Conservation (phyloP, 371 early-diverging fungal genomes). For the Mortierella sp. region DNA sequence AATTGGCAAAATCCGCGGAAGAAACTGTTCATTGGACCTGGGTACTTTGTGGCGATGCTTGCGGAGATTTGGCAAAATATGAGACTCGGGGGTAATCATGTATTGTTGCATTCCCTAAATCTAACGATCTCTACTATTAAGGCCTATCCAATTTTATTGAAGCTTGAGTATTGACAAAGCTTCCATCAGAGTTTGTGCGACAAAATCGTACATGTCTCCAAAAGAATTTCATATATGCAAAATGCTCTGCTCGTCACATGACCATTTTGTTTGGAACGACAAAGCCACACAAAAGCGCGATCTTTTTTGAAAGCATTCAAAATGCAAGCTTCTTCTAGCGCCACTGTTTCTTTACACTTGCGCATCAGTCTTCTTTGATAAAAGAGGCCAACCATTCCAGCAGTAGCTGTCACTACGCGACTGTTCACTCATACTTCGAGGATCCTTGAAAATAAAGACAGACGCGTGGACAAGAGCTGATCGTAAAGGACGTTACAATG, state of each 20-base stretch:
- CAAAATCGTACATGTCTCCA: conserved; percentile 67
- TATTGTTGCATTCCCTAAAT: conserved; percentile 34
- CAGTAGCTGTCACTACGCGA: neutral
- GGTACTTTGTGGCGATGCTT: too few species aligned
- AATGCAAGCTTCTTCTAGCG: neutral
- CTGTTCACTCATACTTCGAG: neutral
- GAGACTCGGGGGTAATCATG: neutral
- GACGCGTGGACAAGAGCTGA: conserved; percentile 11
- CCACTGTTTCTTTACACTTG: neutral
- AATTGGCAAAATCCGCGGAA: too few species aligned
- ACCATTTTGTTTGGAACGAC: neutral
- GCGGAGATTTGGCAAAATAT: neutral
- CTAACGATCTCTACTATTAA: conserved; percentile 19
- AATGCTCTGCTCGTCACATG: neutral
- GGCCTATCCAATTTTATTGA: conserved; percentile 63
- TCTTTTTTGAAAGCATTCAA: neutral
- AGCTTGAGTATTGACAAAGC: conserved; percentile 71
- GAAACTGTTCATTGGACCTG: too few species aligned
- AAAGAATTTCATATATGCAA: conserved; percentile 58
- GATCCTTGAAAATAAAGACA: neutral
- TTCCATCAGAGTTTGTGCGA: conserved; percentile 77
- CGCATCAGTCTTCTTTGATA: neutral
- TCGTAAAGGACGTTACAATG: neutral
- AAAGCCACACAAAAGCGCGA: conserved; percentile 1
- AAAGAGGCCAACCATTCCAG: conserved; percentile 1